Percentiles rank a stretch among this genome's conserved stretches.
Conservation (phyloP, 1,284 basidiomycete species). For the Trichosporon ovoides region DNA sequence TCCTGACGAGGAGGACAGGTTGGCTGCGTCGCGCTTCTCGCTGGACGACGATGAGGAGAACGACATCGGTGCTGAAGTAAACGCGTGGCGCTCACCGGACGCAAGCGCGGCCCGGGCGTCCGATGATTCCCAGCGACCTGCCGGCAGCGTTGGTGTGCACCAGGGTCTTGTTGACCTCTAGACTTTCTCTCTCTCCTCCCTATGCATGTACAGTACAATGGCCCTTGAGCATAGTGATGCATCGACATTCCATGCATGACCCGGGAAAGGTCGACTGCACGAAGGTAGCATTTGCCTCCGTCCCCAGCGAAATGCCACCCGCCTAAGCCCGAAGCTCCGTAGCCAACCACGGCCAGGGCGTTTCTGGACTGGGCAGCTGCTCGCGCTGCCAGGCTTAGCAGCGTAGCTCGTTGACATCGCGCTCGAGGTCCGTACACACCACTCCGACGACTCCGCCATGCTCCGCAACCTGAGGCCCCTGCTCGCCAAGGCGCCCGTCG, state of each 20-base stretch:
- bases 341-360: no score
- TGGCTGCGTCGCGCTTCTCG: slow-evolving; percentile 50
- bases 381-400: background rate
- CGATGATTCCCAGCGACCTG: slow-evolving; percentile 13
- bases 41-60: slow-evolving; percentile 44
- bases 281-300: background rate
- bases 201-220: background rate
- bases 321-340: no score
- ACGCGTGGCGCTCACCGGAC: slow-evolving; percentile 33
- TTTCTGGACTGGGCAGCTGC: background rate
- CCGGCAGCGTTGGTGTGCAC: slow-evolving; percentile 26
- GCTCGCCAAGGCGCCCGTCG: slow-evolving; percentile 26
- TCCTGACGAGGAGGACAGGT: slow-evolving; percentile 54
- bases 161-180: slow-evolving; percentile 40
- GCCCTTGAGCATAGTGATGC: no score
- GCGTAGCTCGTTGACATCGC: slow-evolving; percentile 5
- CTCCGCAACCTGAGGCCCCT: slow-evolving; percentile 41
- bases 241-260: no score
- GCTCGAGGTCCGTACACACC: slow-evolving; percentile 10
- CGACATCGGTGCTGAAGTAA: slow-evolving; percentile 29
- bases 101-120: background rate
- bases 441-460: slow-evolving; percentile 27
- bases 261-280: no score
- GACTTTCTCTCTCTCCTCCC: background rate
- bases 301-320: no score